These are phyloP conservation scores for Botryotinia globosa DNA, from an alignment of 2,329 filamentous ascomycete species.

Conservation along the genomic window DNA sequence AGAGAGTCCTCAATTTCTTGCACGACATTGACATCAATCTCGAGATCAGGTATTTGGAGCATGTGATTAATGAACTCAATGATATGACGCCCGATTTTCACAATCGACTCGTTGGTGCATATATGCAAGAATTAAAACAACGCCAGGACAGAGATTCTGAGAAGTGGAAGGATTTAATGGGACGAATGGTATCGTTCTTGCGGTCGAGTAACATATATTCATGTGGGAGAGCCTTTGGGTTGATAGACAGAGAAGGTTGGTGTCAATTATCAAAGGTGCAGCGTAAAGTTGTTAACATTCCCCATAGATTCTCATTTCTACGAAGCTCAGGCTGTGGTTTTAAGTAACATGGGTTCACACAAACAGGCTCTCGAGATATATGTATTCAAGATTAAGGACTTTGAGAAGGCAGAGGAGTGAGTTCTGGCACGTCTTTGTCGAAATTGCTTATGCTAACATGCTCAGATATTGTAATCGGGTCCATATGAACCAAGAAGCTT, in stretches of 20 bases:
- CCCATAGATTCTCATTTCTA: constrained; percentile 74
- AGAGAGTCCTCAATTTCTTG: constrained; percentile 72
- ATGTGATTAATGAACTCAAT: constrained; percentile 82
- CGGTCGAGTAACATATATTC: constrained; percentile 78
- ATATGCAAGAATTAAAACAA: constrained; percentile 50
- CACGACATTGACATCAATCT: constrained; percentile 65
- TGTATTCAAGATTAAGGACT: constrained; percentile 88
- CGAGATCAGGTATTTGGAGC: constrained; percentile 81
- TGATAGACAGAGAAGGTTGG: constrained; percentile 77
- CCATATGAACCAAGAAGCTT: constrained; percentile 59
- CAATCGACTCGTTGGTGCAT: constrained; percentile 74
- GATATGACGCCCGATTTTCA: constrained; percentile 85
- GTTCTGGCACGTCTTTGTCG: constrained; percentile 36
- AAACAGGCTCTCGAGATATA: constrained; percentile 96
- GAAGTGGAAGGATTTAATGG: constrained; percentile 57
- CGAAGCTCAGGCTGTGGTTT: constrained; percentile 83
- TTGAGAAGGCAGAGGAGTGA: constrained; percentile 87
- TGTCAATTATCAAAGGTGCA: constrained; percentile 20
- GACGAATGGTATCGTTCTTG: constrained; percentile 71
- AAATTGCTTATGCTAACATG: constrained; percentile 26
- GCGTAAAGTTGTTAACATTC: constrained; percentile 20
- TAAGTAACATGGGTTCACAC: constrained; percentile 93
- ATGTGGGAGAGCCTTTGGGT: constrained; percentile 69
- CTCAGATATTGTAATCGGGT: constrained; percentile 82
- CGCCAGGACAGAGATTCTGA: constrained; percentile 43